A percentile compares a stretch with the other conserved stretches of the same genome.
phyloP scores from a whole-genome alignment of 2,329 filamentous ascomycete genomes.

The Alternaria rosae region DNA sequence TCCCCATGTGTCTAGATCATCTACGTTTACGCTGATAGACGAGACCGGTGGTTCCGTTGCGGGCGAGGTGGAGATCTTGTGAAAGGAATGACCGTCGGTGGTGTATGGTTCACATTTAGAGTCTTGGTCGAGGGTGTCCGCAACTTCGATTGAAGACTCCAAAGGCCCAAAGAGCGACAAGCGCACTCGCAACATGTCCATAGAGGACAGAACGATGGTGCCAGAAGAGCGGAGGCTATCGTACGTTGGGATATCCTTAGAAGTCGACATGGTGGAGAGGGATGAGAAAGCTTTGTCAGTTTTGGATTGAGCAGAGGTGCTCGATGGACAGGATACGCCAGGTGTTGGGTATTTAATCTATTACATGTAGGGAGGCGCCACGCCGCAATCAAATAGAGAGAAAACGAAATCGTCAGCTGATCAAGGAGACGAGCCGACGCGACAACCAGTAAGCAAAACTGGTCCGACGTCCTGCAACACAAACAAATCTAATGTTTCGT shows the following conservation, averaged over 20 bases:
- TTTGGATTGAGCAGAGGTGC: not conserved
- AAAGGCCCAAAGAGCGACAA: not conserved
- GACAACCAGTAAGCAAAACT: not conserved
- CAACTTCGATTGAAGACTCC: not conserved
- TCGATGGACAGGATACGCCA: not conserved
- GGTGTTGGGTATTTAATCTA: not conserved
- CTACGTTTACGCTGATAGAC: not conserved
- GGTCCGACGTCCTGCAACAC: not conserved
- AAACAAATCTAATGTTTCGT: accelerated
- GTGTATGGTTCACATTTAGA: not conserved
- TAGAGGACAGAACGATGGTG: not conserved
- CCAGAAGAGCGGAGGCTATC: not conserved
- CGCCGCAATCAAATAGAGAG: not conserved
- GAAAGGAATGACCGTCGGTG: not conserved
- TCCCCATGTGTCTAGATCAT: not conserved
- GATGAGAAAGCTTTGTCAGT: not conserved
- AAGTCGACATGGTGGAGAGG: not conserved
- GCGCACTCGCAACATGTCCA: not conserved
- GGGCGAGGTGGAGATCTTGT: not conserved
- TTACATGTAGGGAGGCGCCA: not conserved
- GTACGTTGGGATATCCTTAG: not conserved
- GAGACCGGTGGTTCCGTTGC: not conserved
- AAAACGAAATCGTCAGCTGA: not conserved
- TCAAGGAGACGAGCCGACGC: not conserved
- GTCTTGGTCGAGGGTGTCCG: not conserved